phyloP scores from a whole-genome alignment of 768 basidiomycete species.

The Mycena pura region DNA sequence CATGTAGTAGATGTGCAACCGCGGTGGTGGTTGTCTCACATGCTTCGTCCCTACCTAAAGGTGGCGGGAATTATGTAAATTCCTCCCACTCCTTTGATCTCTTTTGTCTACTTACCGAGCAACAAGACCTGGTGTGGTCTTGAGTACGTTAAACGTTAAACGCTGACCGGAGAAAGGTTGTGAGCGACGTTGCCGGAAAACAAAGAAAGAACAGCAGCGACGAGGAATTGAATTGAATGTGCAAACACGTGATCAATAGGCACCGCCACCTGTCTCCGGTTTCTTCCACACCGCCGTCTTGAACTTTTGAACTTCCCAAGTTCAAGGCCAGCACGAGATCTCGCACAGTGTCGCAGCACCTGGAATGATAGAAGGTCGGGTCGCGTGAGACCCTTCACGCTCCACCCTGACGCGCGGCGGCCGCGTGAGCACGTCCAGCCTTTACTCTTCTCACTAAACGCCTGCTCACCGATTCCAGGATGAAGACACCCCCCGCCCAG shows the following conservation, averaged over 20 bases:
- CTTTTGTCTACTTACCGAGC: too few relatives aligned
- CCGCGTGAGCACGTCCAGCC: conserved; percentile 10
- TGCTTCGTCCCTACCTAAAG: too few relatives aligned
- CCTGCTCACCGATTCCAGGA: conserved; percentile 9
- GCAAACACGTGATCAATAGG: neutral
- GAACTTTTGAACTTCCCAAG: conserved; percentile 6
- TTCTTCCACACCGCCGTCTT: conserved; percentile 5
- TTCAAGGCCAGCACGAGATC: too few relatives aligned
- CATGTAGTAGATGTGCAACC: too few relatives aligned
- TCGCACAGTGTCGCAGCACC: conserved; percentile 2
- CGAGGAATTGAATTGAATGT: neutral
- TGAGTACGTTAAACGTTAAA: too few relatives aligned
- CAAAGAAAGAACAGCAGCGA: too few relatives aligned
- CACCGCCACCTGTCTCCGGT: conserved; percentile 6
- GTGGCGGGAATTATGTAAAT: too few relatives aligned
- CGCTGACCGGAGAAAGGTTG: too few relatives aligned
- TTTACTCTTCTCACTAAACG: conserved; percentile 12
- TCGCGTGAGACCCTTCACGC: conserved; percentile 10
- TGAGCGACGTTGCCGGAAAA: neutral
- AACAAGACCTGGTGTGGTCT: too few relatives aligned
- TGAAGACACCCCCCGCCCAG: conserved; percentile 3
- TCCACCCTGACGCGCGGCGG: conserved; percentile 4
- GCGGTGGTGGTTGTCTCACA: too few relatives aligned
- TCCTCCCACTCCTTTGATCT: too few relatives aligned
- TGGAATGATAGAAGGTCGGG: conserved; percentile 6